Evolutionary conservation across 306 rosid genomes (phyloP).

Genomic region (Pterocarpus santalinus): DNA sequence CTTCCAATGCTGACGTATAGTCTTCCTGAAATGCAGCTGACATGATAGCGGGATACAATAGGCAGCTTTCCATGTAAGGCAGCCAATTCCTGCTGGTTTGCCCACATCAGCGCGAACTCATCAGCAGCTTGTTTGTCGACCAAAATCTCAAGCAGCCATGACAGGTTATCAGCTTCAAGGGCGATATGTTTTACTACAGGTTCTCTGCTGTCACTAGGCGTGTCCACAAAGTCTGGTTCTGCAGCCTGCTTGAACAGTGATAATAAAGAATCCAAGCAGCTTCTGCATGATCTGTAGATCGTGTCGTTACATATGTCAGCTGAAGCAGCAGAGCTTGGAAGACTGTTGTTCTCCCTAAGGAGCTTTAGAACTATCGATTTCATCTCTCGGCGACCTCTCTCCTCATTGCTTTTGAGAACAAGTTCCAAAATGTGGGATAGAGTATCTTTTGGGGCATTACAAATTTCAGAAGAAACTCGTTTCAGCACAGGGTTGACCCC

Average conservation of each 20-base stretch:
- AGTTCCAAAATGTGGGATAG: slow-evolving; percentile 80
- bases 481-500: slow-evolving; percentile 80
- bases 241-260: slow-evolving; percentile 78
- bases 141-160: slow-evolving; percentile 90
- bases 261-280: slow-evolving; percentile 67
- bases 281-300: slow-evolving; percentile 69
- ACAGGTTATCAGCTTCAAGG: slow-evolving; percentile 83
- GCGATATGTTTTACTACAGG: slow-evolving; percentile 72
- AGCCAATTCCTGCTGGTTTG: slow-evolving; percentile 82
- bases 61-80: slow-evolving; percentile 74
- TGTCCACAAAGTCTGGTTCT: slow-evolving; percentile 58
- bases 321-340: slow-evolving; percentile 58
- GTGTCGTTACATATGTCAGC: slow-evolving; percentile 67
- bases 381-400: slow-evolving; percentile 92
- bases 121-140: slow-evolving; percentile 87
- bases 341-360: slow-evolving; percentile 74
- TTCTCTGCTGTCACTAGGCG: slow-evolving; percentile 57
- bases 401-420: slow-evolving; percentile 89
- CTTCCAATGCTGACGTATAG: slow-evolving; percentile 84
- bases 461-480: slow-evolving; percentile 81
- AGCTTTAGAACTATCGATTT: slow-evolving; percentile 86
- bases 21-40: slow-evolving; percentile 84
- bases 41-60: slow-evolving; percentile 65
- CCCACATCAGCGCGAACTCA: slow-evolving; percentile 82
- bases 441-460: slow-evolving; percentile 72